phyloP scores from a whole-genome alignment of 495 filamentous ascomycete genomes.

The Chlorociboria aeruginascens region DNA sequence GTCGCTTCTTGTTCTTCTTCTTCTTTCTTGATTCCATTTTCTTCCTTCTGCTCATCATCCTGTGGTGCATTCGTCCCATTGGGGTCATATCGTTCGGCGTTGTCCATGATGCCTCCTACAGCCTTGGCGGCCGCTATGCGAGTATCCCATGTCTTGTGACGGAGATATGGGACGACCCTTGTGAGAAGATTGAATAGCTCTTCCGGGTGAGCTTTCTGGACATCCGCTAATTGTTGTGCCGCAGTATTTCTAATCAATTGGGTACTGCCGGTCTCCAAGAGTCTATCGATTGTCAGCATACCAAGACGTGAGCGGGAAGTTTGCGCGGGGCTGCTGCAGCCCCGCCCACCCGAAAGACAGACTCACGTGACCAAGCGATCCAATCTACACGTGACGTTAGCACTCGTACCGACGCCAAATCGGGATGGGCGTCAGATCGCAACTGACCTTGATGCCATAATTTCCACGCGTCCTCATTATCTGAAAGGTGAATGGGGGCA shows the following conservation, averaged over 20 bases:
- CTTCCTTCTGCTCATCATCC: slow-evolving; percentile 41
- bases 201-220: slow-evolving; percentile 94
- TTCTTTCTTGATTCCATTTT: slow-evolving; percentile 40
- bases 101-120: slow-evolving; percentile 81
- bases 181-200: slow-evolving; percentile 95
- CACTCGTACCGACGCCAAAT: background rate
- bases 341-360: slow-evolving; percentile 1
- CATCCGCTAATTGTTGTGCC: slow-evolving; percentile 90
- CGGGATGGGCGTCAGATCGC: background rate
- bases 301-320: background rate
- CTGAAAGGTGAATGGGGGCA: background rate
- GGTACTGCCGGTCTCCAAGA: slow-evolving; percentile 94
- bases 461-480: slow-evolving; percentile 13
- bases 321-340: slow-evolving; percentile 1
- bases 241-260: slow-evolving; percentile 90
- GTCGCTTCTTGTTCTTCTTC: slow-evolving; percentile 36
- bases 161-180: slow-evolving; percentile 84
- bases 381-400: slow-evolving; percentile 43
- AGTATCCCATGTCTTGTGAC: slow-evolving; percentile 92
- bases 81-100: slow-evolving; percentile 79
- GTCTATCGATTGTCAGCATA: slow-evolving; percentile 33
- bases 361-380: slow-evolving; percentile 92
- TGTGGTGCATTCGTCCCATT: slow-evolving; percentile 51
- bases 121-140: slow-evolving; percentile 83
- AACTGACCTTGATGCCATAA: slow-evolving; percentile 42